Evolutionary conservation across 1,139 yeast species (phyloP).

Genomic region (Suhomyces ambrosiae): DNA sequence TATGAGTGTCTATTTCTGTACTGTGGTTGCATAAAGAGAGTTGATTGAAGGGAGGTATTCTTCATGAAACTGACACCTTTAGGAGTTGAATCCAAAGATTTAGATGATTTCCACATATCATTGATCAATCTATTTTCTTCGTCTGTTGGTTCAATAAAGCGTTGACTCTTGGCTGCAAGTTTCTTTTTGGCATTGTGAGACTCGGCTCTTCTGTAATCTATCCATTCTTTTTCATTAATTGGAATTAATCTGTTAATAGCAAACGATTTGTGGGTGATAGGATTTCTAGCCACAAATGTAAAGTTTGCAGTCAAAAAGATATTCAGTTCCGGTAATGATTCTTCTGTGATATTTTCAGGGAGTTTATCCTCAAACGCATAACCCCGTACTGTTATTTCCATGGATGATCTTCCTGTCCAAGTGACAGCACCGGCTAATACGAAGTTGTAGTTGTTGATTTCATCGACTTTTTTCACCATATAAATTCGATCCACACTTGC

Average conservation of each 20-base stretch:
- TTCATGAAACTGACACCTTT: constrained; percentile 63
- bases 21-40: constrained; percentile 93
- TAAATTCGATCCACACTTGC: constrained; percentile 92
- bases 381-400: constrained; percentile 93
- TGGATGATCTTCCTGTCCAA: constrained; percentile 92
- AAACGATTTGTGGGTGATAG: constrained; percentile 82
- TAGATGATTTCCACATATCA: constrained; percentile 70
- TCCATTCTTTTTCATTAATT: constrained; percentile 70
- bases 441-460: constrained; percentile 72
- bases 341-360: constrained; percentile 46
- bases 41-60: constrained; percentile 68
- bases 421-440: constrained; percentile 85
- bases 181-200: constrained; percentile 85
- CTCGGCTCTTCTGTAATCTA: constrained; percentile 85
- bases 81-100: constrained; percentile 35
- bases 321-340: constrained; percentile 48
- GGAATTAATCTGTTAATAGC: constrained; percentile 83
- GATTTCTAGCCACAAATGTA: constrained; percentile 94
- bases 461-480: constrained; percentile 83
- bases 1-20: constrained; percentile 91
- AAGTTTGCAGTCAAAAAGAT: constrained; percentile 82
- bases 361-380: constrained; percentile 64
- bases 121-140: constrained; percentile 75
- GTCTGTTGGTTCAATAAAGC: constrained; percentile 69
- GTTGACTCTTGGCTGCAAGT: constrained; percentile 65